Conservation (phyloP, 352 stramenopile genomes). For the Thraustochytrium striatum region DNA sequence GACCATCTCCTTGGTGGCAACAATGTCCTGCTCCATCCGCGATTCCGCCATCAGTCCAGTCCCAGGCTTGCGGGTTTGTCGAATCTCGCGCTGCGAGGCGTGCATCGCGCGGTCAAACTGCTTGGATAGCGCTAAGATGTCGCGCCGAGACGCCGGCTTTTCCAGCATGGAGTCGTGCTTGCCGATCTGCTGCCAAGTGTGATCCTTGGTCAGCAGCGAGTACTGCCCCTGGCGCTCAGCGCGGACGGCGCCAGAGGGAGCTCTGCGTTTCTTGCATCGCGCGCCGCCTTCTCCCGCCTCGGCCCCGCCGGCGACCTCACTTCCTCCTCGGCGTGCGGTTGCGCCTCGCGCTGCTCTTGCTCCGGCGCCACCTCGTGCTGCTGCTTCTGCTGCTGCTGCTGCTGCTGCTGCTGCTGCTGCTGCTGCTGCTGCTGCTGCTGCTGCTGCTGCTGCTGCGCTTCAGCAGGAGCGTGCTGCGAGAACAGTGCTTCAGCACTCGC, state of each 20-base stretch:
- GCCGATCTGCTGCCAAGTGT: constrained; percentile 42
- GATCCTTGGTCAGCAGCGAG: constrained; percentile 17
- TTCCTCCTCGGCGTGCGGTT: too few species aligned
- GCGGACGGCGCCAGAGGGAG: not conserved
- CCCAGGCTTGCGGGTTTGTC: constrained; percentile 29
- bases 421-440: not conserved
- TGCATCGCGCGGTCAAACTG: constrained; percentile 30
- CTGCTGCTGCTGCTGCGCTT: not conserved
- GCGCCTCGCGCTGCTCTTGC: too few species aligned
- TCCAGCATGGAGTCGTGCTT: not conserved
- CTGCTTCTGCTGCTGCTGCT: not conserved
- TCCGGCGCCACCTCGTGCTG: not conserved
- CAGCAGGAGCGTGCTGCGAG: too few species aligned
- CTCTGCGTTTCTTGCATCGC: too few species aligned
- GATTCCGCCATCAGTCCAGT: constrained; percentile 23
- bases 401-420: not conserved
- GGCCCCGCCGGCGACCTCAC: too few species aligned
- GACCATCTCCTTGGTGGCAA: not conserved
- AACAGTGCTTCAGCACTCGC: too few species aligned
- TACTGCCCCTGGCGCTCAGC: constrained; percentile 18
- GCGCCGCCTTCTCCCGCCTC: too few species aligned
- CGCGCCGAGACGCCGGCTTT: not conserved
- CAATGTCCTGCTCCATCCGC: constrained; percentile 45
- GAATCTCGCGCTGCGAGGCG: constrained; percentile 30
- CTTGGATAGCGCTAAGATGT: constrained; percentile 14